phyloP scores from a whole-genome alignment of 768 basidiomycete genomes.

The Russula dissimulans region DNA sequence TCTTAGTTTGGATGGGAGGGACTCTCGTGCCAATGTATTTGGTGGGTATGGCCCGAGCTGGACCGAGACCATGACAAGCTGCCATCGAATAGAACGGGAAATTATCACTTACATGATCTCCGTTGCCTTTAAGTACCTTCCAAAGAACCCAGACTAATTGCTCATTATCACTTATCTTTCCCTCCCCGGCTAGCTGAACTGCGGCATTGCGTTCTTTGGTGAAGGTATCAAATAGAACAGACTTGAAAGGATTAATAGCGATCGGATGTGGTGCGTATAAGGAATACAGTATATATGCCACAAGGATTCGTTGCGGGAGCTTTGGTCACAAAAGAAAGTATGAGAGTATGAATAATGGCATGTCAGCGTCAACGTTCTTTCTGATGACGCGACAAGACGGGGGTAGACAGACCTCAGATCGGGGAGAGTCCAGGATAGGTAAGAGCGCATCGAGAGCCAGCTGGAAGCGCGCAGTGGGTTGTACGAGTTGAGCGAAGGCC shows the following conservation, averaged over 20 bases:
- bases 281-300: slow-evolving; percentile 70
- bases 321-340: slow-evolving; percentile 22
- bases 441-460: slow-evolving; percentile 75
- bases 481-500: slow-evolving; percentile 67
- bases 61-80: slow-evolving; percentile 10
- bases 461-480: slow-evolving; percentile 70
- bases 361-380: neutral
- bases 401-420: slow-evolving; percentile 16
- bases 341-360: neutral
- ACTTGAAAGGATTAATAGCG: slow-evolving; percentile 73
- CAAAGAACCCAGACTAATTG: slow-evolving; percentile 81
- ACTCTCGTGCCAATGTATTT: slow-evolving; percentile 61
- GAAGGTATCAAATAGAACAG: slow-evolving; percentile 58
- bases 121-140: slow-evolving; percentile 80
- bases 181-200: slow-evolving; percentile 36
- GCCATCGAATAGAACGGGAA: neutral
- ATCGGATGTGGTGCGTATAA: slow-evolving; percentile 76
- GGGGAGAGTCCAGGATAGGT: slow-evolving; percentile 48
- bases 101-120: slow-evolving; percentile 55
- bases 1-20: slow-evolving; percentile 65
- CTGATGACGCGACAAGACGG: neutral
- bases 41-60: slow-evolving; percentile 81
- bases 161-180: slow-evolving; percentile 51
- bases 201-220: slow-evolving; percentile 59
- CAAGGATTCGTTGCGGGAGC: slow-evolving; percentile 68